phyloP scores from a whole-genome alignment of 2,329 filamentous ascomycete species.

The Diaporthe vaccinii region DNA sequence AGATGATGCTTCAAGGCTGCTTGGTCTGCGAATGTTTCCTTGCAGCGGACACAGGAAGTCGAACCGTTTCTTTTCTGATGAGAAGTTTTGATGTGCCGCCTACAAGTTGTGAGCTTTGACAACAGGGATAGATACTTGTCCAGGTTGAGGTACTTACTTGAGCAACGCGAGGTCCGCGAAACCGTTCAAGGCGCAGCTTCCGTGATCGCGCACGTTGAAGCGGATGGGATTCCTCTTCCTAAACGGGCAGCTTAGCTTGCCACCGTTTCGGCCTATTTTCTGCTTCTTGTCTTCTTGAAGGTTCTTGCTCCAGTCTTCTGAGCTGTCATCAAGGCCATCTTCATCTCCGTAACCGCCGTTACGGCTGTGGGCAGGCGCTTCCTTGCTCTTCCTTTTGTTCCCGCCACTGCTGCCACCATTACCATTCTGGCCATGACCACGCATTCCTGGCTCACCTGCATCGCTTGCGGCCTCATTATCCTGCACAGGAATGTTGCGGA shows the following conservation, averaged over 20 bases:
- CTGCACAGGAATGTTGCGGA: not conserved
- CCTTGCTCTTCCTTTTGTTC: conserved; percentile 4
- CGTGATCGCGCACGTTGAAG: conserved; percentile 13
- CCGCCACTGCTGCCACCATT: not conserved
- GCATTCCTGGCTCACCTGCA: not conserved
- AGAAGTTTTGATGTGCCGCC: conserved; percentile 3
- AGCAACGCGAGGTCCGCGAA: not conserved
- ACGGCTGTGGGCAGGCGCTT: no score
- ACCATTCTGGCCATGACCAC: accelerated
- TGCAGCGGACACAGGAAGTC: not conserved
- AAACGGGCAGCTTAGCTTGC: not conserved
- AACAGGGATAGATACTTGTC: no score
- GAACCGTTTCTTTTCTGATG: not conserved
- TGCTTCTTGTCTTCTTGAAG: not conserved
- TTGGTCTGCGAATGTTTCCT: not conserved
- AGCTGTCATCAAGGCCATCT: not conserved
- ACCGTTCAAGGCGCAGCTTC: not conserved
- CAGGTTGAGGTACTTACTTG: not conserved
- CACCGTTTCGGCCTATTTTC: not conserved
- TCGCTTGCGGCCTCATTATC: not conserved
- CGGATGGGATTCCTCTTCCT: conserved; percentile 16
- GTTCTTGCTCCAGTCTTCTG: not conserved
- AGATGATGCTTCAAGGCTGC: not conserved
- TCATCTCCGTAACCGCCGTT: not conserved
- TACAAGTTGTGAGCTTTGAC: not conserved